Evolutionary conservation across 1,284 basidiomycete species (phyloP), one percentile per base, ranked within the genome.

Genomic region (Papiliotrema fonsecae): DNA sequence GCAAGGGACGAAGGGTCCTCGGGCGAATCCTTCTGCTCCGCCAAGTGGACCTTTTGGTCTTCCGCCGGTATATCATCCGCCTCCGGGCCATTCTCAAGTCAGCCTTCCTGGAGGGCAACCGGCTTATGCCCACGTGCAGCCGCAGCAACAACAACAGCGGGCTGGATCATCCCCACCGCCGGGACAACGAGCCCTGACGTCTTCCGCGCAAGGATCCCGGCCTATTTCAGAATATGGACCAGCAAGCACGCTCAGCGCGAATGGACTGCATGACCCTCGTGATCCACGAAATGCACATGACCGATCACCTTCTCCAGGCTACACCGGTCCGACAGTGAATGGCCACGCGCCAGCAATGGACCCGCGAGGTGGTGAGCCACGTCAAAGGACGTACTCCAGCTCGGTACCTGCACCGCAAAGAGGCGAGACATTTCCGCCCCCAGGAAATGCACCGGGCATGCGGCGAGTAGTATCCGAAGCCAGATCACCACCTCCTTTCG

Each of bases 381-480:
- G 45, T 16, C 45, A 38, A 21, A 13, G 45, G n/a, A 47, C 45
- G 5, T 47, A 47, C 22, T 47, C 45, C 6, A 47, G 30, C 22
- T 36, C 45, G 6, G 25, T 11, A 18, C 45, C 45, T n/a, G 13
- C 21, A 11, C 34, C 30, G 7, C 31, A 19, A 10, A 24, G 25
- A 14, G 22, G 25, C 14, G 25, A 41, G 6, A 6, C 6, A n/a
- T n/a, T 42, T 34, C 35, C 39, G 18, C 36, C 47, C 13, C 3
- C 18, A 6, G 13, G 3, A 4, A n/a, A 31, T 40, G 50, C 45
- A 45, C 24, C 40, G n/a, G 24, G 28, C 34, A 61, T 59, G 56
- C 50, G 61, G 14, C 41, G 65, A 31, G 62, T 64, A 6, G 61
- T 66, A n/a, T 67, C 64, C 1, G 65, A 67, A 42, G 64, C 60